These are phyloP conservation scores for Yarrowia yakushimensis DNA, from an alignment of 805 yeast species.

Conservation along the genomic window DNA sequence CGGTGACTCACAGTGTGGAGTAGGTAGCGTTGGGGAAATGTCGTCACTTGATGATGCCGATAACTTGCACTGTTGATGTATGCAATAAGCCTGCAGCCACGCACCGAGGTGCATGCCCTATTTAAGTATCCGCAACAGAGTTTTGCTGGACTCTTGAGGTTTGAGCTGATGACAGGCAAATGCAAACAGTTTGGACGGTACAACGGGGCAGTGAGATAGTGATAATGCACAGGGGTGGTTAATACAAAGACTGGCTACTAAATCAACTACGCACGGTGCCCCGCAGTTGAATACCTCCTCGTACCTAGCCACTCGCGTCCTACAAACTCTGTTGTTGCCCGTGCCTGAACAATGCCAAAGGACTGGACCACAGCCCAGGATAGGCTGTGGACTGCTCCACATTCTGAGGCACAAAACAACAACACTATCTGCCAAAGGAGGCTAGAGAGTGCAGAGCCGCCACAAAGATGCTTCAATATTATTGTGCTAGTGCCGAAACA, in stretches of 20 bases:
- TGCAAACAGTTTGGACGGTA: neutral
- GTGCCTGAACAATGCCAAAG: neutral
- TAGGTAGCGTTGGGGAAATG: neutral
- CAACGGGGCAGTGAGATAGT: no score
- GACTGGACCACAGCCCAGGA: neutral
- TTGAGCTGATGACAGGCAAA: neutral
- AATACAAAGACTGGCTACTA: neutral
- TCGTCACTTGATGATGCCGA: constrained; percentile 8
- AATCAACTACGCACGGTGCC: neutral
- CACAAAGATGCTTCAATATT: neutral
- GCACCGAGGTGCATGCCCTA: constrained; percentile 10
- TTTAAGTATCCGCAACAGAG: constrained; percentile 3
- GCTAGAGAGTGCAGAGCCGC: neutral
- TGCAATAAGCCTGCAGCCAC: constrained; percentile 20
- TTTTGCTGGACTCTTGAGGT: neutral
- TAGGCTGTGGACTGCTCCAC: neutral
- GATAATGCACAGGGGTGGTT: no score
- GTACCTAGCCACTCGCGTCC: no score
- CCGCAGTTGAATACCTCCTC: neutral
- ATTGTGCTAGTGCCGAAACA: neutral
- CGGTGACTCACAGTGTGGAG: neutral
- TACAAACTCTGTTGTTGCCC: neutral
- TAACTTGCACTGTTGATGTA: constrained; percentile 5
- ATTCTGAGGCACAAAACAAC: neutral
- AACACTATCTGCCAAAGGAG: neutral